Evolutionary conservation across 192 early-diverging fungal species (phyloP), one percentile per base, ranked within the genome.

Genomic region (Dissophora ornata): DNA sequence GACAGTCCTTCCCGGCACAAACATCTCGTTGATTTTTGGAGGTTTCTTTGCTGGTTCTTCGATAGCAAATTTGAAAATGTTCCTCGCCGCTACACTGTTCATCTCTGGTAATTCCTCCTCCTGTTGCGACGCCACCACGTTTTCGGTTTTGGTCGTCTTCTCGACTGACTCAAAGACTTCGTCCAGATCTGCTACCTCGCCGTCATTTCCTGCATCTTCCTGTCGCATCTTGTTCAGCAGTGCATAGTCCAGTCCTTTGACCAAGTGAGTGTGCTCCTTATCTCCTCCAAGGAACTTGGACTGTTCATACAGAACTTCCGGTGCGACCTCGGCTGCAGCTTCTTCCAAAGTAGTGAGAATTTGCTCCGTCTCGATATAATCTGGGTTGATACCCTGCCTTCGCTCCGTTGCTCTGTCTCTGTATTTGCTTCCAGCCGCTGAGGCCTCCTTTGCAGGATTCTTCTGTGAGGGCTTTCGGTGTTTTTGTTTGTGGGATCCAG

Each of bases 321-420:
- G 81, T 26, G 83, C 80, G 38, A 85, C 80, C 3, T 86, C 67
- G 12, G 68, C 66, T 25, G 83, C 71, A 8, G 67, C 80, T 10
- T 71, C 68, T 32, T 85, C 80, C 4, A 81, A 48, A 2, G 82
- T 81, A 28, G 74, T 53, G 24, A 87, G 63, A 48, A 94, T 87
- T 38, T 87, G 68, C 38, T 89, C 90, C 18, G 84, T 89, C 61
- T 84, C 88, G 53, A 59, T 82, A 79, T 85, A 92, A 52, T 90
- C 87, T 13, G 84, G 87, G 67, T 91, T 93, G 40, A 73, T 78
- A 24, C 87, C 90, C 56, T 89, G 77, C 10, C 96, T 84, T 36
- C 96, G 88, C 80, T 98, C 96, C 1, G 90, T 92, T n/a, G 96
- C 96, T 28, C 96, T 83, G 69, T 98, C 96, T 38, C 96, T 92